These are phyloP conservation scores for Apiospora saccharicola DNA, from an alignment of 2,329 filamentous ascomycete genomes.

Conservation along the genomic window DNA sequence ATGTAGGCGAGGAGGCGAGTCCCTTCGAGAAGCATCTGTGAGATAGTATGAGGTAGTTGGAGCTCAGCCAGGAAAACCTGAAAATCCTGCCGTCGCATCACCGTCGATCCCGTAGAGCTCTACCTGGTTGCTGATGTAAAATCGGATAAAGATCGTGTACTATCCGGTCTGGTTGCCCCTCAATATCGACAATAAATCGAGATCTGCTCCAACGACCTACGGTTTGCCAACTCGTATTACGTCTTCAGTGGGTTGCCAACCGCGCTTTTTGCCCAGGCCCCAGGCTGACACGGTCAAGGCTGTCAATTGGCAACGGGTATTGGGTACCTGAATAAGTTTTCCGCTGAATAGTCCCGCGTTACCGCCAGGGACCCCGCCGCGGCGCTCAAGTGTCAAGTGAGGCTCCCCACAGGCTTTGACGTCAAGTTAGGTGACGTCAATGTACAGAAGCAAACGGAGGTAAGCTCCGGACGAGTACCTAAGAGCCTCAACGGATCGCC, in stretches of 20 bases:
- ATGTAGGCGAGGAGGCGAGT: not conserved
- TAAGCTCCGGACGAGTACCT: not conserved
- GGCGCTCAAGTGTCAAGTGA: constrained; percentile 1
- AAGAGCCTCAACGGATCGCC: not conserved
- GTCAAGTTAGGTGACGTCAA: constrained; percentile 10
- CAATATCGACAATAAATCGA: constrained; percentile 2
- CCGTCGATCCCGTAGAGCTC: constrained; percentile 3
- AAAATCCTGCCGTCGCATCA: not conserved
- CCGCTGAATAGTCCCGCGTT: constrained; percentile 12
- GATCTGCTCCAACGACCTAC: not conserved
- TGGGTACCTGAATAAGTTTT: not conserved
- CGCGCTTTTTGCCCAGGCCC: not conserved
- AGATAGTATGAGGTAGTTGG: constrained; percentile 10
- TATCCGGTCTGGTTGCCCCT: not conserved
- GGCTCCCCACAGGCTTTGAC: constrained; percentile 13
- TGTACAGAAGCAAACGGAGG: not conserved
- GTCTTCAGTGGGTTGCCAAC: constrained; percentile 14
- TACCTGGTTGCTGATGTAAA: not conserved
- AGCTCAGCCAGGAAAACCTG: not conserved
- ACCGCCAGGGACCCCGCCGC: not conserved
- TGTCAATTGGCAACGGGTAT: not conserved
- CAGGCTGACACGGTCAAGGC: not conserved
- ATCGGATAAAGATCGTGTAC: not conserved
- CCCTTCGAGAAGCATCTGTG: constrained; percentile 17
- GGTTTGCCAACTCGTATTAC: constrained; percentile 4